These are phyloP conservation scores for Pichia sp. DNA, from an alignment of 1,139 yeast species.

Conservation along the genomic window DNA sequence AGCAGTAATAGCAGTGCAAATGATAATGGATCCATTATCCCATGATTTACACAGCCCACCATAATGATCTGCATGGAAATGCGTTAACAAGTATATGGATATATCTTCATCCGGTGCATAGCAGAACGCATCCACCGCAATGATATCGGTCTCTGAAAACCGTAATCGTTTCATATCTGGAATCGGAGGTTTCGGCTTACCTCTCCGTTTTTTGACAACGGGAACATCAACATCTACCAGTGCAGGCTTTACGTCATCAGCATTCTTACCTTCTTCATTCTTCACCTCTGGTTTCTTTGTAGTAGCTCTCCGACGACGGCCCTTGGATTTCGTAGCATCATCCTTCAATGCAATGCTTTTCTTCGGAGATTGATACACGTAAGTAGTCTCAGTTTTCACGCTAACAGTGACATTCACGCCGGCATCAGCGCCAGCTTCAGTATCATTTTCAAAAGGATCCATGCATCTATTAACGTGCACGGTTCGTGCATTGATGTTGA, in stretches of 20 bases:
- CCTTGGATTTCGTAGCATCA: too few species aligned
- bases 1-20: conserved; percentile 66
- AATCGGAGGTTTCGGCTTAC: conserved; percentile 33
- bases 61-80: conserved; percentile 92
- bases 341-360: too few species aligned
- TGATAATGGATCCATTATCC: conserved; percentile 54
- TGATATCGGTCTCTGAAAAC: conserved; percentile 29
- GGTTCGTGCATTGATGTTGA: conserved; percentile 37
- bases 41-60: conserved; percentile 77
- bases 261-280: not conserved
- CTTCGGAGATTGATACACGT: not conserved
- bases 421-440: too few species aligned
- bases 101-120: conserved; percentile 42
- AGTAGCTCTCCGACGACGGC: too few species aligned
- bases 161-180: conserved; percentile 49
- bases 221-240: too few species aligned
- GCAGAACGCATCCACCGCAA: conserved; percentile 68
- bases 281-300: not conserved
- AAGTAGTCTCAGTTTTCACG: not conserved
- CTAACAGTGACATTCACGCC: too few species aligned
- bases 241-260: conserved; percentile 7
- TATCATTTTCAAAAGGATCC: too few species aligned
- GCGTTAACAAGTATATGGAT: conserved; percentile 56
- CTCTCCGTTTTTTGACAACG: conserved; percentile 19
- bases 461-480: conserved; percentile 57